phyloP scores from a whole-genome alignment of 441 rosid species.

The Biscutella laevigata region DNA sequence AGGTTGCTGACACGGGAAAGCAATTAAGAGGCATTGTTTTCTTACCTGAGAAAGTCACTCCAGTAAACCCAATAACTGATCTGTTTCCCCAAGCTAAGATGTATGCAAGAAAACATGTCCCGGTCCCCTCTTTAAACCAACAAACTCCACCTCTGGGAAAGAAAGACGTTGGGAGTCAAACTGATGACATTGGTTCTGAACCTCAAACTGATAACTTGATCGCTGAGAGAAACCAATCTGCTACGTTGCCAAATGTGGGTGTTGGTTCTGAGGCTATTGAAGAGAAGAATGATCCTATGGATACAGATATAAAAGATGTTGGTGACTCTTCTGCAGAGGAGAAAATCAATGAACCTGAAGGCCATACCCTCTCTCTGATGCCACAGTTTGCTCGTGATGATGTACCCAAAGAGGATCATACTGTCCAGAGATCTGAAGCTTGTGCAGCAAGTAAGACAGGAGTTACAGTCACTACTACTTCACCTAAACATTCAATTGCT shows the following conservation, averaged over 20 bases:
- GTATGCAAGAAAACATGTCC: slow-evolving; percentile 48
- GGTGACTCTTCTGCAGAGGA: slow-evolving; percentile 17
- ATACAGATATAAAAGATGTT: slow-evolving; percentile 24
- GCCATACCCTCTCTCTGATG: slow-evolving; percentile 24
- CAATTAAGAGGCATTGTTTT: slow-evolving; percentile 66
- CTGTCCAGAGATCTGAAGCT: slow-evolving; percentile 14
- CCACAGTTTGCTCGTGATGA: slow-evolving; percentile 17
- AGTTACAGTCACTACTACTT: slow-evolving; percentile 4
- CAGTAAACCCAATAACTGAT: slow-evolving; percentile 54
- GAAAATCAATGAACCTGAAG: slow-evolving; percentile 9
- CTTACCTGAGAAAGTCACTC: slow-evolving; percentile 46
- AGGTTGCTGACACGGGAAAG: slow-evolving; percentile 43
- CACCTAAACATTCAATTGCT: slow-evolving; percentile 24
- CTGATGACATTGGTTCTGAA: slow-evolving; percentile 17
- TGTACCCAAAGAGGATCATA: not conserved
- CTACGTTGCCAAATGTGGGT: not conserved
- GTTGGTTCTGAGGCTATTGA: slow-evolving; percentile 1
- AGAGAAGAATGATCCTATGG: slow-evolving; percentile 9
- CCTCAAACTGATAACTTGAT: not conserved
- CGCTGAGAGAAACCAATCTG: slow-evolving; percentile 4
- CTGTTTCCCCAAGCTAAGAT: slow-evolving; percentile 66
- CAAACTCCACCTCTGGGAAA: slow-evolving; percentile 14
- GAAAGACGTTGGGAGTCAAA: slow-evolving; percentile 25
- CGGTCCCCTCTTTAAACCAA: slow-evolving; percentile 27
- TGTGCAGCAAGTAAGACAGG: slow-evolving; percentile 17